Evolutionary conservation across 768 basidiomycete genomes (phyloP).

Genomic region (Mycena floridula): DNA sequence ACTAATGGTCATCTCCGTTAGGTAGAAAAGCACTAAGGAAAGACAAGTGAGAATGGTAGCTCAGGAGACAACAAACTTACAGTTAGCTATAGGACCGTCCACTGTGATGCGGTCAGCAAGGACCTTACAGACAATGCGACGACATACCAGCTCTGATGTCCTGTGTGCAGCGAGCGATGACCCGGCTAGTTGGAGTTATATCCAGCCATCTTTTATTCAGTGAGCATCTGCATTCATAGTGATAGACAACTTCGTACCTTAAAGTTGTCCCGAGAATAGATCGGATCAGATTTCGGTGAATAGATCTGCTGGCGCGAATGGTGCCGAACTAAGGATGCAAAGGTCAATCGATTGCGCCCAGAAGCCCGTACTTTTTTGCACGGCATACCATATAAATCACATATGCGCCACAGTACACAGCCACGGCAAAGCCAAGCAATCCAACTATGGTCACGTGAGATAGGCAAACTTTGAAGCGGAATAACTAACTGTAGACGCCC

Average conservation of each 20-base stretch:
- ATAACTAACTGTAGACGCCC: constrained; percentile 26
- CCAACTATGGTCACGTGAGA: constrained; percentile 8
- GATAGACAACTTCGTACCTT: constrained; percentile 28
- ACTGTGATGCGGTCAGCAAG: constrained; percentile 31
- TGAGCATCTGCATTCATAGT: neutral
- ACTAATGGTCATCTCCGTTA: constrained; percentile 22
- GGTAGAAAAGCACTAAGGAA: constrained; percentile 20
- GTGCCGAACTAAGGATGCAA: too few species aligned
- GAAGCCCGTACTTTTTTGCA: too few species aligned
- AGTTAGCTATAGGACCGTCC: constrained; percentile 19
- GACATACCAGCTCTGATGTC: constrained; percentile 44
- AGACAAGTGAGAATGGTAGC: constrained; percentile 22
- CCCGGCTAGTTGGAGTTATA: constrained; percentile 41
- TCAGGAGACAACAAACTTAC: constrained; percentile 29
- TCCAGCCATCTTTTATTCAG: constrained; percentile 37
- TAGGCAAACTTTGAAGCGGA: neutral
- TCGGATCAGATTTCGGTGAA: constrained; percentile 46
- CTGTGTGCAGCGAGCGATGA: constrained; percentile 61
- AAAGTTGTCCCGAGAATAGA: constrained; percentile 56
- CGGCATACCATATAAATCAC: too few species aligned
- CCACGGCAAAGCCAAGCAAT: constrained; percentile 24
- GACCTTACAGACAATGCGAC: constrained; percentile 25
- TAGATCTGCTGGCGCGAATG: constrained; percentile 45
- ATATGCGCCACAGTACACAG: constrained; percentile 22
- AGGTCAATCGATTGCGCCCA: too few species aligned